Evolutionary conservation across 2,329 filamentous ascomycete genomes (phyloP).

Genomic region (Arthrobotrys conoides): DNA sequence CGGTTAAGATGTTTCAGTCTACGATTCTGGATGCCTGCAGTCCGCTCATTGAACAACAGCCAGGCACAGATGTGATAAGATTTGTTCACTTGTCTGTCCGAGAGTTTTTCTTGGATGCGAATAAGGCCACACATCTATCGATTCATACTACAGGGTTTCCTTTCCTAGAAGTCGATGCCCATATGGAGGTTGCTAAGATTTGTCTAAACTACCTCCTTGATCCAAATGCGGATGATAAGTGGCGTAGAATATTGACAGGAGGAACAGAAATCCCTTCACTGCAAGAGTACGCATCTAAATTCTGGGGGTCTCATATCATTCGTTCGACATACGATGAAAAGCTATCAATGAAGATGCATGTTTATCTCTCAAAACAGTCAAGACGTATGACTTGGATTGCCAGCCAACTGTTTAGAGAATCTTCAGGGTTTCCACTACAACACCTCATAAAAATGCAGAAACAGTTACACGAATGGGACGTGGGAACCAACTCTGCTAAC

Average conservation of each 20-base stretch:
- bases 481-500: not conserved
- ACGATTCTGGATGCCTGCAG: slow-evolving; percentile 29
- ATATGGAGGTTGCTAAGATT: slow-evolving; percentile 25
- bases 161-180: slow-evolving; percentile 28
- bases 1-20: slow-evolving; percentile 14
- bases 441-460: slow-evolving; percentile 51
- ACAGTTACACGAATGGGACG: slow-evolving; percentile 35
- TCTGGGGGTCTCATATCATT: slow-evolving; percentile 41
- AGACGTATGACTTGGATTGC: slow-evolving; percentile 41
- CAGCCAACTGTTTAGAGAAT: slow-evolving; percentile 42
- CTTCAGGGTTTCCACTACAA: slow-evolving; percentile 45
- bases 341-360: slow-evolving; percentile 39
- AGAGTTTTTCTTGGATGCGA: slow-evolving; percentile 41
- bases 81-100: slow-evolving; percentile 40
- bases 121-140: not conserved
- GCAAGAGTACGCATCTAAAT: slow-evolving; percentile 37
- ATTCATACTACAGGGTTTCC: slow-evolving; percentile 7
- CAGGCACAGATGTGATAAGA: slow-evolving; percentile 26
- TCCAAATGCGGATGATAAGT: not conserved
- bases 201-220: slow-evolving; percentile 47
- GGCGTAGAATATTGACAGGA: not conserved
- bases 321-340: slow-evolving; percentile 20
- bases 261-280: not conserved
- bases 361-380: slow-evolving; percentile 35
- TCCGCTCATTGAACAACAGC: slow-evolving; percentile 35